Percentiles rank a stretch among this genome's conserved stretches.
phyloP scores from a whole-genome alignment of 2,329 filamentous ascomycete species.

The Phoma herbarum region DNA sequence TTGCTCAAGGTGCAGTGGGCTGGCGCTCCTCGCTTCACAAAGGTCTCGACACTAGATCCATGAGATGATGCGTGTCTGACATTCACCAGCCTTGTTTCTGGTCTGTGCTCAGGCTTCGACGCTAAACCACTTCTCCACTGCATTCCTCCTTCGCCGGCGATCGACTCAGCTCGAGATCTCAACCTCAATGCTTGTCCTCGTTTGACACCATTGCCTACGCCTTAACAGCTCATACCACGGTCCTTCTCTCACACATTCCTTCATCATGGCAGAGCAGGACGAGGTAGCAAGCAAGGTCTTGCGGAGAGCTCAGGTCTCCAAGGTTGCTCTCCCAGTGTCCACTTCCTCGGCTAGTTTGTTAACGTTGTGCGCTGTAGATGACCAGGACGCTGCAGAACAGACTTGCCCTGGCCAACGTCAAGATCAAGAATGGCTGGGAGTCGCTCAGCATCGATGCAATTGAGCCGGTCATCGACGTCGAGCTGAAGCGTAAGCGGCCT shows the following conservation, averaged over 20 bases:
- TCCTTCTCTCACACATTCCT: conserved; percentile 22
- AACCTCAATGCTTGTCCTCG: conserved; percentile 15
- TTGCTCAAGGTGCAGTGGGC: conserved; percentile 10
- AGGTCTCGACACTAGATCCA: conserved; percentile 12
- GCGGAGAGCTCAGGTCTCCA: conserved; percentile 55
- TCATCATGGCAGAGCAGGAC: conserved; percentile 48
- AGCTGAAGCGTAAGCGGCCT: conserved; percentile 76
- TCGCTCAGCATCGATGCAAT: conserved; percentile 86
- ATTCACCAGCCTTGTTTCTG: conserved; percentile 22
- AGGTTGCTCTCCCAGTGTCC: conserved; percentile 41
- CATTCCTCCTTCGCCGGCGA: conserved; percentile 24
- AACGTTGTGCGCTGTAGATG: conserved; percentile 68
- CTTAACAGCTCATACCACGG: conserved; percentile 6
- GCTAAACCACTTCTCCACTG: conserved; percentile 22
- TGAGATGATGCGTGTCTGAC: conserved; percentile 22
- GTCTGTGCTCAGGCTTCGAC: conserved; percentile 15
- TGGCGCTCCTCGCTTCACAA: conserved; percentile 13
- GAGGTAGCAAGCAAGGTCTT: conserved; percentile 55
- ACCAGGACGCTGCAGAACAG: conserved; percentile 92
- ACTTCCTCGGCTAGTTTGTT: conserved; percentile 14
- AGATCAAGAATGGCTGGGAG: conserved; percentile 95
- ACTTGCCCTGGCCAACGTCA: conserved; percentile 94
- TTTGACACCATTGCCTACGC: conserved; percentile 12
- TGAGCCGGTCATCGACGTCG: conserved; percentile 82
- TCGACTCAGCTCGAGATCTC: conserved; percentile 19